Percentiles rank a stretch among this genome's conserved stretches.
These are phyloP conservation scores for Hemileia vastatrix DNA, from an alignment of 1,284 basidiomycete genomes.

Conservation along the genomic window DNA sequence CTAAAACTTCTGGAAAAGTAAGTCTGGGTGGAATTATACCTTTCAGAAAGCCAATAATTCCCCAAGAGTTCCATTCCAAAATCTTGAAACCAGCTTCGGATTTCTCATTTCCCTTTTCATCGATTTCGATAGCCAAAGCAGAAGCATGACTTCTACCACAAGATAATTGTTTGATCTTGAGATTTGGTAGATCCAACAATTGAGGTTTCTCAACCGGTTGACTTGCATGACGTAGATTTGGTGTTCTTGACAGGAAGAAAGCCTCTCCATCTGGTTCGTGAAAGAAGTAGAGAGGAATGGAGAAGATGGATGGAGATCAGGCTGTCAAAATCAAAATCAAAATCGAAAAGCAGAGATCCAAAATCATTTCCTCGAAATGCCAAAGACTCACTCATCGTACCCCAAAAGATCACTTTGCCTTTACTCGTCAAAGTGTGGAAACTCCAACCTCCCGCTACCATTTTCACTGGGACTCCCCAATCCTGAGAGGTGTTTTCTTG, in stretches of 20 bases:
- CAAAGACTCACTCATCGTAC: too few relatives aligned
- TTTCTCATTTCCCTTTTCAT: constrained; percentile 1
- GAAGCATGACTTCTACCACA: constrained; percentile 63
- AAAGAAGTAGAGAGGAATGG: constrained; percentile 12
- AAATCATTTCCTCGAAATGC: too few relatives aligned
- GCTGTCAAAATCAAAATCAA: neutral
- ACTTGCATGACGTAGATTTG: constrained; percentile 47
- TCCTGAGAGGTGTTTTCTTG: too few relatives aligned
- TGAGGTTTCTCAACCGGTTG: constrained; percentile 53
- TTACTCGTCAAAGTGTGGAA: too few relatives aligned
- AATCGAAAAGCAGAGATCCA: neutral
- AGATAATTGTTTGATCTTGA: constrained; percentile 24
- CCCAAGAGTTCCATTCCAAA: constrained; percentile 31
- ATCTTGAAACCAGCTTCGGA: constrained; percentile 4
- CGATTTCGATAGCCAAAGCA: constrained; percentile 46
- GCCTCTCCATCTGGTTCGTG: constrained; percentile 7
- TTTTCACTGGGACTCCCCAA: constrained; percentile 49
- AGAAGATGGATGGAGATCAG: neutral
- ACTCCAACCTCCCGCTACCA: too few relatives aligned
- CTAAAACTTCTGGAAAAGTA: neutral
- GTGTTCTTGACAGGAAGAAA: constrained; percentile 19
- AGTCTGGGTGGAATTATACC: neutral
- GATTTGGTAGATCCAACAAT: constrained; percentile 5
- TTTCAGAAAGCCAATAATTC: constrained; percentile 8
- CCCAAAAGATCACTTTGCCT: too few relatives aligned